These are phyloP conservation scores for Ceratonia siliqua DNA, from an alignment of 306 rosid genomes.

Conservation along the genomic window DNA sequence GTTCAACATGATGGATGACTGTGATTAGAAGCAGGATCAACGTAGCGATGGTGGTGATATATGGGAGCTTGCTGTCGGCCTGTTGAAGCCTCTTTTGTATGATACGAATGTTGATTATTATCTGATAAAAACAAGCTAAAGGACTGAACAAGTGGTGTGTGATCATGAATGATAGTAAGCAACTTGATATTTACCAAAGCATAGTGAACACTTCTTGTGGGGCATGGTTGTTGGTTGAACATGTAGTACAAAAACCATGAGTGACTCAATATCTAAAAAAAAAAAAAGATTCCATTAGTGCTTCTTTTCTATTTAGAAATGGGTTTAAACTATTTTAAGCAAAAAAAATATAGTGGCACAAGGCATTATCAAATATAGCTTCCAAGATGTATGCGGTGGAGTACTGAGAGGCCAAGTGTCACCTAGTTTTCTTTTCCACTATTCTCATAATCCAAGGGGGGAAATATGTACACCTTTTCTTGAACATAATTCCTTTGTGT, in stretches of 20 bases:
- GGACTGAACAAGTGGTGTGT: conserved; percentile 1
- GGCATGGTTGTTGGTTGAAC: conserved; percentile 30
- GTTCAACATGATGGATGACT: conserved; percentile 38
- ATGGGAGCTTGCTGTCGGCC: conserved; percentile 63
- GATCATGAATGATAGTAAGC: conserved; percentile 33
- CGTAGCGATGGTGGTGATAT: conserved; percentile 28
- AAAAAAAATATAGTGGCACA: too few species aligned
- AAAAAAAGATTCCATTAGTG: neutral
- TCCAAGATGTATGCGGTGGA: too few species aligned
- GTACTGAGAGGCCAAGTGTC: too few species aligned
- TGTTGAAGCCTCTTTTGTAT: conserved; percentile 75
- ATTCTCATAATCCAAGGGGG: too few species aligned
- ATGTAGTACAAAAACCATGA: conserved; percentile 28
- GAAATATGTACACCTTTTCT: too few species aligned
- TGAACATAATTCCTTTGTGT: too few species aligned
- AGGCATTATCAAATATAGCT: too few species aligned
- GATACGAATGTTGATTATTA: conserved; percentile 63
- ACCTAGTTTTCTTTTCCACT: too few species aligned
- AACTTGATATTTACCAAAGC: conserved; percentile 19
- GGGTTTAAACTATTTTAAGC: too few species aligned
- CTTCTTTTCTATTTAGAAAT: neutral
- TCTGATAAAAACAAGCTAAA: neutral
- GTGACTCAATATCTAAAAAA: conserved; percentile 32
- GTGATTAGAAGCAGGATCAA: conserved; percentile 24
- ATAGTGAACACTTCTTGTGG: conserved; percentile 36